These are phyloP conservation scores for Spinellus fusiger DNA, from an alignment of 192 early-diverging fungal genomes.

Conservation along the genomic window DNA sequence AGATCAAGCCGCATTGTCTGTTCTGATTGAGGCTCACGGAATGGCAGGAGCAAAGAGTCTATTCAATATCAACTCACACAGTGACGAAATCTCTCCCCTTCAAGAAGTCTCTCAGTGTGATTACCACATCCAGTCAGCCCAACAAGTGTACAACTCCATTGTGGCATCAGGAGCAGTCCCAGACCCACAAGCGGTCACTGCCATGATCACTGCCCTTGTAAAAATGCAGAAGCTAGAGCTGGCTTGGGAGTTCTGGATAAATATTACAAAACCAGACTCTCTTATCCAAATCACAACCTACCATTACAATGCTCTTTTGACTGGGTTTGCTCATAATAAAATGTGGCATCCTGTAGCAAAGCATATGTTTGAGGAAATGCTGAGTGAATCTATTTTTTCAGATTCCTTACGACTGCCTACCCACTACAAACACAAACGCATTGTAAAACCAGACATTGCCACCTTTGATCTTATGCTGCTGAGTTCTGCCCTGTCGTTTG, in stretches of 20 bases:
- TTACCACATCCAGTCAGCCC: background rate
- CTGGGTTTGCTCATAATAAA: background rate
- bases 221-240: conserved; percentile 1
- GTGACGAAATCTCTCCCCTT: background rate
- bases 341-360: conserved; percentile 10
- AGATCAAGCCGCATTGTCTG: background rate
- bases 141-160: background rate
- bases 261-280: background rate
- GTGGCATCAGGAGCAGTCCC: background rate
- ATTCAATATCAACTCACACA: background rate
- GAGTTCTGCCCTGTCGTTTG: background rate
- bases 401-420: background rate
- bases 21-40: conserved; percentile 12
- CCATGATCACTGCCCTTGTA: background rate
- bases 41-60: background rate
- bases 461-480: conserved; percentile 18
- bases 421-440: background rate
- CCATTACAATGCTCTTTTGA: conserved; percentile 17
- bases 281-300: background rate
- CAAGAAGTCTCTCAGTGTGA: background rate
- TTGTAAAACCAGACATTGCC: background rate
- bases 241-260: conserved; percentile 14
- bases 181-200: background rate
- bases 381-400: background rate
- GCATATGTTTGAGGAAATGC: conserved; percentile 7